These are phyloP conservation scores for Macadamia integrifolia DNA, from an alignment of 164 flowering plant species.

Conservation along the genomic window DNA sequence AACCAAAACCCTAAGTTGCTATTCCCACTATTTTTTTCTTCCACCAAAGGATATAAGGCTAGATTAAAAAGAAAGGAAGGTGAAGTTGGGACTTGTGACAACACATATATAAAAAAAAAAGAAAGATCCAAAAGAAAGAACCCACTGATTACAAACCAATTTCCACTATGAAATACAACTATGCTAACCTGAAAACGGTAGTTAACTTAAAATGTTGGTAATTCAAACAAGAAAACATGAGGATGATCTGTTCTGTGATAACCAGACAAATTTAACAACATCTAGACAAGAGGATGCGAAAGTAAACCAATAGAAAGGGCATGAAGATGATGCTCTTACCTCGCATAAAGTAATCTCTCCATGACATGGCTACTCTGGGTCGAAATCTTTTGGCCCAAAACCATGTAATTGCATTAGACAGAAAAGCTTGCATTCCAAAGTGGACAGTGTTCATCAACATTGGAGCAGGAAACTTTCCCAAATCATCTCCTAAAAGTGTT, in stretches of 20 bases:
- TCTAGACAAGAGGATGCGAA: neutral
- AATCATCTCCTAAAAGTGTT: conserved; percentile 76
- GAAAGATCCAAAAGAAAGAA: too few species aligned
- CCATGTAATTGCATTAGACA: conserved; percentile 70
- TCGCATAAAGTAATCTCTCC: conserved; percentile 80
- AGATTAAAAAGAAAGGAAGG: too few species aligned
- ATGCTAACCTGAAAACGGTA: too few species aligned
- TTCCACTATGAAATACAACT: too few species aligned
- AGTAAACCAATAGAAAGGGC: conserved; percentile 2
- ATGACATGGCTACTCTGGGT: conserved; percentile 61
- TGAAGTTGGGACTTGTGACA: too few species aligned
- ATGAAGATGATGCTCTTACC: conserved; percentile 39
- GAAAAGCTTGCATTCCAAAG: conserved; percentile 93
- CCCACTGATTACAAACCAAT: too few species aligned
- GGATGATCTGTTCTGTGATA: neutral
- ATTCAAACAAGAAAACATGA: neutral
- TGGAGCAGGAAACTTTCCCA: conserved; percentile 98
- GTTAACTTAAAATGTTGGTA: too few species aligned
- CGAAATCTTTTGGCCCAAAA: conserved; percentile 62
- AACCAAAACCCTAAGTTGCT: too few species aligned
- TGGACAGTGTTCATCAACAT: conserved; percentile 93
- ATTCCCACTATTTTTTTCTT: too few species aligned
- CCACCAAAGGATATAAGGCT: too few species aligned
- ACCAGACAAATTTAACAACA: neutral
- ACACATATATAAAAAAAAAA: too few species aligned